phyloP scores from a whole-genome alignment of 768 basidiomycete species.

The Lactarius vividus region DNA sequence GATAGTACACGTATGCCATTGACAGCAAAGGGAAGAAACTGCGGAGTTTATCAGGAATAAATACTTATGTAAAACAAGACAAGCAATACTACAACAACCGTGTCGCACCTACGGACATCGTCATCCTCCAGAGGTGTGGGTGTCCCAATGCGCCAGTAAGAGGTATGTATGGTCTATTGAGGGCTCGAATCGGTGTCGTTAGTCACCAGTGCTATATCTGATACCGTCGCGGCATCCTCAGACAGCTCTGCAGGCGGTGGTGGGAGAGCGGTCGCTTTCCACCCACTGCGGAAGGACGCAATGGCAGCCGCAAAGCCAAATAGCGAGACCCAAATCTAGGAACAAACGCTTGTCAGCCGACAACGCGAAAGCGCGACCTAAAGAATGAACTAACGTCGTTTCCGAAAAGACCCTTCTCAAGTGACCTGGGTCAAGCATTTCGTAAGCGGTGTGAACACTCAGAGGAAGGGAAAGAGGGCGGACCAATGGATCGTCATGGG shows the following conservation, averaged over 20 bases:
- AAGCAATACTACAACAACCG: neutral
- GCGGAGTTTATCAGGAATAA: neutral
- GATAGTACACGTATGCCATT: neutral
- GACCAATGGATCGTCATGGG: slow-evolving; percentile 86
- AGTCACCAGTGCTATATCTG: slow-evolving; percentile 4
- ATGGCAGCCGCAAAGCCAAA: slow-evolving; percentile 24
- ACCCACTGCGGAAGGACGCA: slow-evolving; percentile 25
- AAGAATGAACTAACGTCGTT: slow-evolving; percentile 12
- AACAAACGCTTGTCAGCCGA: neutral
- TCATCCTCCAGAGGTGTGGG: neutral
- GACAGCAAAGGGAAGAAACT: neutral
- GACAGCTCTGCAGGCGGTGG: neutral
- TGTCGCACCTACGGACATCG: neutral
- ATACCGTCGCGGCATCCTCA: neutral
- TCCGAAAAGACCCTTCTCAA: slow-evolving; percentile 26
- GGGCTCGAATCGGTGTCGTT: neutral
- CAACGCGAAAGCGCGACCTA: neutral
- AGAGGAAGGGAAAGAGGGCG: slow-evolving; percentile 24
- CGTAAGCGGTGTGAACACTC: neutral
- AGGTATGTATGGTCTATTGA: neutral
- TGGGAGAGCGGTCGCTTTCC: slow-evolving; percentile 22
- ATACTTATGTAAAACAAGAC: neutral
- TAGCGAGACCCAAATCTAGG: slow-evolving; percentile 19
- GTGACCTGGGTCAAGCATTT: slow-evolving; percentile 14
- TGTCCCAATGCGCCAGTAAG: neutral